phyloP scores from a whole-genome alignment of 2,329 filamentous ascomycete species.

The Fusarium xylarioides region DNA sequence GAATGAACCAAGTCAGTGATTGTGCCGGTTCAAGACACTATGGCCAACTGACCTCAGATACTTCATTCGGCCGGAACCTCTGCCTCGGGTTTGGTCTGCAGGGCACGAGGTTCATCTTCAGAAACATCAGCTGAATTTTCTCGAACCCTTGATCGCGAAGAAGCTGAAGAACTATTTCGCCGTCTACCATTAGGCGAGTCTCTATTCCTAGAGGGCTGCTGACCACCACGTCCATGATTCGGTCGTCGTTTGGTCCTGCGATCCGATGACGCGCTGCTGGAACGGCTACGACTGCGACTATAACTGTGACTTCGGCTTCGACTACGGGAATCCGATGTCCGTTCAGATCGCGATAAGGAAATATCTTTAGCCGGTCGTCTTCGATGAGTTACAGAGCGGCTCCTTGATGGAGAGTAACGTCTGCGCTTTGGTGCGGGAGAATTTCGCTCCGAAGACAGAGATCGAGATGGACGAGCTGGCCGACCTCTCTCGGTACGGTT shows the following conservation, averaged over 20 bases:
- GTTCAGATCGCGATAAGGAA: slow-evolving; percentile 55
- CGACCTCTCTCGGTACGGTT: slow-evolving; percentile 36
- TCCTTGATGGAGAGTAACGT: slow-evolving; percentile 59
- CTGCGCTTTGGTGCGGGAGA: slow-evolving; percentile 61
- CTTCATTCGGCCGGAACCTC: slow-evolving; percentile 23
- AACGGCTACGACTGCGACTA: slow-evolving; percentile 29
- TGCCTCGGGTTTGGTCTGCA: slow-evolving; percentile 28
- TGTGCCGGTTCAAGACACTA: background rate
- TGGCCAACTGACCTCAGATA: slow-evolving; percentile 39
- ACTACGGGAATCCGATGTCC: slow-evolving; percentile 46
- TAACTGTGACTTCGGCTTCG: slow-evolving; percentile 36
- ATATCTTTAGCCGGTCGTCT: slow-evolving; percentile 49
- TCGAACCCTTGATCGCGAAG: slow-evolving; percentile 59
- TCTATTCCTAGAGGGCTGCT: slow-evolving; percentile 20
- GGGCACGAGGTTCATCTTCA: slow-evolving; percentile 44
- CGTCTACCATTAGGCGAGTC: slow-evolving; percentile 47
- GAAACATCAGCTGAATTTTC: slow-evolving; percentile 67
- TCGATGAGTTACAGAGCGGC: slow-evolving; percentile 55
- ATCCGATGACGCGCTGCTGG: slow-evolving; percentile 24
- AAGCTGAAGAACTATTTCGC: slow-evolving; percentile 62
- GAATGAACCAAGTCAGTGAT: slow-evolving; percentile 10
- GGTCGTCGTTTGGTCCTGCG: slow-evolving; percentile 29
- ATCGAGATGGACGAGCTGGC: slow-evolving; percentile 45
- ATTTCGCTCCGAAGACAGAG: slow-evolving; percentile 49
- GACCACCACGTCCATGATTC: slow-evolving; percentile 15